A percentile compares a stretch with the other conserved stretches of the same genome.
Evolutionary conservation across 202 grass and related monocot genomes (phyloP).

Genomic region (Panicum hallii): DNA sequence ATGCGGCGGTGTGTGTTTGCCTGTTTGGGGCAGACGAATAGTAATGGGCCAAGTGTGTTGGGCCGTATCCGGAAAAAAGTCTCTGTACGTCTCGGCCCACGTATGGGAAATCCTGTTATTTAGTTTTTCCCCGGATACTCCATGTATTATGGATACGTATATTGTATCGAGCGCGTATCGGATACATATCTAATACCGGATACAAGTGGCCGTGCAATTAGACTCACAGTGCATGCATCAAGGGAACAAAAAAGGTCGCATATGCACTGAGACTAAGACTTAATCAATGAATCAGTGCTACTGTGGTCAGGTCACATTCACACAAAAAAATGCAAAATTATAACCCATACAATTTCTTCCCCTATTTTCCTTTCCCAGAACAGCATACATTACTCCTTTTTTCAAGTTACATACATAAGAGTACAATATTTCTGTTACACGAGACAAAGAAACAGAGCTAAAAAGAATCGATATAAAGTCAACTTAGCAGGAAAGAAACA

Average conservation of each 20-base stretch:
- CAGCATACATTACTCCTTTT: slow-evolving; percentile 44
- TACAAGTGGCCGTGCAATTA: too few relatives aligned
- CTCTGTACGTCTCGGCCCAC: not conserved
- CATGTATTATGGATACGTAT: too few relatives aligned
- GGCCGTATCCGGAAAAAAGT: not conserved
- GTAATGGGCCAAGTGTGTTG: not conserved
- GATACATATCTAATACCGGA: too few relatives aligned
- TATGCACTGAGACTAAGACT: not conserved
- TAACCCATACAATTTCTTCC: not conserved
- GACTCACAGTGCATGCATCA: too few relatives aligned
- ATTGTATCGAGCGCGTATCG: too few relatives aligned
- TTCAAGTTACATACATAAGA: slow-evolving; percentile 42
- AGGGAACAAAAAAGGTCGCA: not conserved
- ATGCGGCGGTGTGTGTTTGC: too few relatives aligned
- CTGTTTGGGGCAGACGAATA: not conserved
- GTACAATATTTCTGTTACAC: slow-evolving; percentile 50
- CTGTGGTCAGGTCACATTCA: not conserved
- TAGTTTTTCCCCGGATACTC: too few relatives aligned
- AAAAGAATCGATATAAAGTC: slow-evolving; percentile 59
- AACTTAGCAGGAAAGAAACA: not conserved
- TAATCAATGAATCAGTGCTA: not conserved
- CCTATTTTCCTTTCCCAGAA: not conserved
- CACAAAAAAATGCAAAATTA: not conserved
- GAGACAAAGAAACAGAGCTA: slow-evolving; percentile 37
- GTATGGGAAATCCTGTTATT: not conserved